A percentile compares a stretch with the other conserved stretches of the same genome.
These are phyloP conservation scores for Boletus pseudopeckii DNA, from an alignment of 768 basidiomycete genomes.

Conservation along the genomic window DNA sequence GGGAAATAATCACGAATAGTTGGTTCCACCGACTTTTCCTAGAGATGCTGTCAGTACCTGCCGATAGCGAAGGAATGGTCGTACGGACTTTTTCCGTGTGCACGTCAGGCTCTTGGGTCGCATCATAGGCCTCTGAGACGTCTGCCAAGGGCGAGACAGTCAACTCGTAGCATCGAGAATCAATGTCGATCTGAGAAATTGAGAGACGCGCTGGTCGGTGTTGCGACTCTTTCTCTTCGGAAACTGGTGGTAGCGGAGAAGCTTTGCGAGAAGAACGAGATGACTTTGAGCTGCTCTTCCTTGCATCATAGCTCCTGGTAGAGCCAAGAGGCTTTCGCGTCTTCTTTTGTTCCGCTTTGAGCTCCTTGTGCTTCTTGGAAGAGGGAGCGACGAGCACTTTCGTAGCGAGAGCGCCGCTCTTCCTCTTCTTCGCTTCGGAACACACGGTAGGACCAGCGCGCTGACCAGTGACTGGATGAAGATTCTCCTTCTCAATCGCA, in stretches of 20 bases:
- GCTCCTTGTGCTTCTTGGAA: constrained; percentile 43
- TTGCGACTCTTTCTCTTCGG: constrained; percentile 45
- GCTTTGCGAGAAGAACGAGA: constrained; percentile 40
- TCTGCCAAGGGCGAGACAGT: constrained; percentile 79
- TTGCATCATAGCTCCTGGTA: constrained; percentile 29
- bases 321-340: constrained; percentile 47
- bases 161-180: constrained; percentile 76
- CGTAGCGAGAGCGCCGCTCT: constrained; percentile 54
- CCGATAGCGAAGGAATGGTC: background rate
- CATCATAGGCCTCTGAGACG: constrained; percentile 66
- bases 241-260: constrained; percentile 62
- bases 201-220: constrained; percentile 25
- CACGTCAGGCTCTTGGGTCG: constrained; percentile 39
- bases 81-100: constrained; percentile 48
- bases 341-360: constrained; percentile 51
- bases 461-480: constrained; percentile 70
- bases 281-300: constrained; percentile 38
- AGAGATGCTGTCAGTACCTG: background rate
- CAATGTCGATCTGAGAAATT: constrained; percentile 51
- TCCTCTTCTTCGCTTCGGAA: constrained; percentile 57
- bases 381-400: constrained; percentile 41
- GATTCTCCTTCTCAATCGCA: constrained; percentile 71
- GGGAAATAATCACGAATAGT: constrained; percentile 54
- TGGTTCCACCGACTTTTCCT: constrained; percentile 58
- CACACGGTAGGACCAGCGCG: constrained; percentile 41